Evolutionary conservation across 495 filamentous ascomycete genomes (phyloP), one percentile per base, ranked within the genome.

Genomic region (Amphirosellinia nigrospora): DNA sequence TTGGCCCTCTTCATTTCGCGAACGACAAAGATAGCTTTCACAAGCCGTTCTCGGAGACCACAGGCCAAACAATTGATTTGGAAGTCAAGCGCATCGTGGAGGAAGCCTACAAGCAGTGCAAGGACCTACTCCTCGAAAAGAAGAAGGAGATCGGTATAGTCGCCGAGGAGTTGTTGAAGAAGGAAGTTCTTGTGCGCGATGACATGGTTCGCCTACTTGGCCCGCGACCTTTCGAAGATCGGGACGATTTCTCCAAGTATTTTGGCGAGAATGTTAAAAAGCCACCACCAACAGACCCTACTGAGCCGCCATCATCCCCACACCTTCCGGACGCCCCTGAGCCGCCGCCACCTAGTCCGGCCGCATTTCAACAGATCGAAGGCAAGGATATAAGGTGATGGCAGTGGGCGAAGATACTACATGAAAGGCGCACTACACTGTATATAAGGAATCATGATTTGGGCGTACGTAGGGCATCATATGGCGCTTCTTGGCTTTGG

Each of bases 41-140:
- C 70, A 99, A 99, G 82, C 96, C 96, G 0, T 98, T 98, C 83
- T 94, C 93, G 32, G 96, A 99, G 84, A 86, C 92, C 58, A 99
- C 96, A 10, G 96, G 94, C 39, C 91, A 90, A 75, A 91, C 87
- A 60, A 99, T 99, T 78, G 96, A 99, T 79, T 75, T 83, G 10
- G 96, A 99, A 82, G 95, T 99, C 60, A 89, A 92, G 62, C 87
- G 91, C 45, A 97, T 99, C 71, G 87, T 98, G 48, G 91, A 94
- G 72, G 90, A 95, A 77, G 96, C 96, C 2, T 96, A 98, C 83
- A 89, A 90, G 74, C 91, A 95, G 81, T 99, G 96, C 84, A 89
- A 87, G 76, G 89, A 92, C 48, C 86, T 99, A 30, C 84, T 99
- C 58, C 87, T 83, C 1, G 91, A 90, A 79, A 96, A 92, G 88